phyloP scores from a whole-genome alignment of 495 filamentous ascomycete species.

The Emericellopsis terricola region DNA sequence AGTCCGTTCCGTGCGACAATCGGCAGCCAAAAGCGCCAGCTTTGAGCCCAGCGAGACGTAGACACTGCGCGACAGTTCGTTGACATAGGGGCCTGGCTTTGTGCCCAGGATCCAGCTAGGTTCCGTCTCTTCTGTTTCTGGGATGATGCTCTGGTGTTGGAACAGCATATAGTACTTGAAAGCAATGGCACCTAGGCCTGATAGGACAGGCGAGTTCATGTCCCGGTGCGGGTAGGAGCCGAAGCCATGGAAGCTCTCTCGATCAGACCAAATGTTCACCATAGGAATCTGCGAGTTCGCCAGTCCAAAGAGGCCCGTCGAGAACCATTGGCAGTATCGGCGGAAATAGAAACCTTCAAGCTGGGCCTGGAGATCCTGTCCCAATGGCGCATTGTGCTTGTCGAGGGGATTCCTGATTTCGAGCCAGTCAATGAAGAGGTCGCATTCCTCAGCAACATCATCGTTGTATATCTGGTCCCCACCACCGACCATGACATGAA shows the following conservation, averaged over 20 bases:
- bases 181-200: conserved; percentile 71
- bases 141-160: conserved; percentile 76
- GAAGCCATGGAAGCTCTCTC: conserved; percentile 94
- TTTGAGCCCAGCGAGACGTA: conserved; percentile 70
- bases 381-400: conserved; percentile 60
- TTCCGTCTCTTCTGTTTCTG: conserved; percentile 64
- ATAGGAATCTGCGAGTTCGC: conserved; percentile 92
- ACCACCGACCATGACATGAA: conserved; percentile 96
- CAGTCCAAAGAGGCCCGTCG: conserved; percentile 81
- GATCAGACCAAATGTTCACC: conserved; percentile 96
- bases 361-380: conserved; percentile 60
- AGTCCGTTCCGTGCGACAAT: conserved; percentile 81
- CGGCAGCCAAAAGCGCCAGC: conserved; percentile 69
- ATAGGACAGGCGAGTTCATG: conserved; percentile 82
- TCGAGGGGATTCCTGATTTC: conserved; percentile 60
- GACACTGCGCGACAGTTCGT: conserved; percentile 62
- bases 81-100: conserved; percentile 76
- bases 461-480: conserved; percentile 98
- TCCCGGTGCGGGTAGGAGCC: conserved; percentile 86
- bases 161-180: conserved; percentile 99
- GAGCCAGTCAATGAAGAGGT: conserved; percentile 65
- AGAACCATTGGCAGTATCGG: conserved; percentile 82
- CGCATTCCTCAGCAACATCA: conserved; percentile 50
- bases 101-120: conserved; percentile 81
- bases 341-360: conserved; percentile 75